phyloP scores from a whole-genome alignment of 2,329 filamentous ascomycete genomes.

The Colletotrichum eremochloae region DNA sequence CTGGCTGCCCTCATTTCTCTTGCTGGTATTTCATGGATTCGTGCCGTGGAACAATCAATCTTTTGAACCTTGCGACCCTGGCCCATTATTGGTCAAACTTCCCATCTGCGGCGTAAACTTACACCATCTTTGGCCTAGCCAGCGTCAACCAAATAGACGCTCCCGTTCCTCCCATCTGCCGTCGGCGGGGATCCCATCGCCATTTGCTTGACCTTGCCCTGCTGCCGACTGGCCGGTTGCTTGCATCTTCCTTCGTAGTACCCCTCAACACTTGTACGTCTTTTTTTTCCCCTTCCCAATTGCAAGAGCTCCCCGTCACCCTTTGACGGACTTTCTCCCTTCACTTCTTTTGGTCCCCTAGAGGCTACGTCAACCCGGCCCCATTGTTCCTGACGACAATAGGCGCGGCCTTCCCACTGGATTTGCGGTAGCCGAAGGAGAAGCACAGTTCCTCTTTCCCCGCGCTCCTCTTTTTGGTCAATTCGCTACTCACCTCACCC shows the following conservation, averaged over 20 bases:
- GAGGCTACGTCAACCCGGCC: constrained; percentile 24
- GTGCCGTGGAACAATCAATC: constrained; percentile 16
- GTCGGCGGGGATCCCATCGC: constrained; percentile 14
- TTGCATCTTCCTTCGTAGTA: constrained; percentile 27
- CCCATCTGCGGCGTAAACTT: constrained; percentile 35
- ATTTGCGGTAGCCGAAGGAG: constrained; percentile 5
- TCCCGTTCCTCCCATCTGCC: constrained; percentile 26
- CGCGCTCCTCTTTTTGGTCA: constrained; percentile 29
- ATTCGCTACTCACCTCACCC: constrained; percentile 29
- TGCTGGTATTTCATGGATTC: constrained; percentile 4
- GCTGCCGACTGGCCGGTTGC: constrained; percentile 20
- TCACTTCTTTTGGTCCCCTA: constrained; percentile 3
- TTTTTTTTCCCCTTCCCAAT: background rate
- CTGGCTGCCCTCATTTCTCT: constrained; percentile 4
- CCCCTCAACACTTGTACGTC: constrained; percentile 12
- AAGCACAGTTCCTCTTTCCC: constrained; percentile 24
- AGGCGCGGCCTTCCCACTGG: constrained; percentile 26
- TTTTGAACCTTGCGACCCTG: constrained; percentile 31
- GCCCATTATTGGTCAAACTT: constrained; percentile 33
- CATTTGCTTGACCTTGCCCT: constrained; percentile 9
- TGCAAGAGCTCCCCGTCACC: constrained; percentile 10
- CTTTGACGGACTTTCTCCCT: background rate
- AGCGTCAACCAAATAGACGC: constrained; percentile 36
- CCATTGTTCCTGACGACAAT: constrained; percentile 42
- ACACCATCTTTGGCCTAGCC: constrained; percentile 28